Conservation (phyloP, 768 basidiomycete genomes). For the Russula sp. region DNA sequence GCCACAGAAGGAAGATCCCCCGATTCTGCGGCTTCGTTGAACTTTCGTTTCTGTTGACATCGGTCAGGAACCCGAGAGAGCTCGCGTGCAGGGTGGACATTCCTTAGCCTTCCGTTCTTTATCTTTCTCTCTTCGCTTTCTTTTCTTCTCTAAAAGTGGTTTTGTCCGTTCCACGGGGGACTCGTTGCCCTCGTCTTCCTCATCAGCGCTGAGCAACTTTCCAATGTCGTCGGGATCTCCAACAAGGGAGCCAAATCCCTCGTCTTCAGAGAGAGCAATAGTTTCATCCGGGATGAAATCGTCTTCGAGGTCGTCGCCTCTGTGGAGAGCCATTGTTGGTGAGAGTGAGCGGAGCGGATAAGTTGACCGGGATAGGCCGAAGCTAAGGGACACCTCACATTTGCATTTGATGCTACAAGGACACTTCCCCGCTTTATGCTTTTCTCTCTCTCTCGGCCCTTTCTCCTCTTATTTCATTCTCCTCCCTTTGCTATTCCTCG, state of each 20-base stretch:
- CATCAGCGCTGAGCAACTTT: constrained; percentile 42
- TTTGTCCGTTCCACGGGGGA: constrained; percentile 24
- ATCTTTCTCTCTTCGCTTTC: constrained; percentile 68
- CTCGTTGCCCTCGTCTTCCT: constrained; percentile 34
- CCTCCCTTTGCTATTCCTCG: not conserved
- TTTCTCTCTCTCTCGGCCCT: not conserved
- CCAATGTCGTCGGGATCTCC: constrained; percentile 33
- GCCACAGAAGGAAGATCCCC: constrained; percentile 44
- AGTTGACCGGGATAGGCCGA: constrained; percentile 2
- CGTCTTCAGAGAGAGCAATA: constrained; percentile 59
- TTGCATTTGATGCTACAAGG: not conserved
- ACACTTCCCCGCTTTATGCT: not conserved
- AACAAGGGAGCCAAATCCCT: constrained; percentile 30
- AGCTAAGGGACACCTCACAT: not conserved
- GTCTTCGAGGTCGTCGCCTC: constrained; percentile 80
- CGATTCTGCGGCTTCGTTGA: constrained; percentile 41
- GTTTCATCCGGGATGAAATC: constrained; percentile 69
- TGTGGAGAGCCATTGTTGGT: constrained; percentile 32
- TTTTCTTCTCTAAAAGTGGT: constrained; percentile 46
- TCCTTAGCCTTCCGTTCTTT: constrained; percentile 70
- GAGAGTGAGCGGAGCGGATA: not conserved
- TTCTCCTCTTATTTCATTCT: not conserved
- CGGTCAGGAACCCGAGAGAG: constrained; percentile 10
- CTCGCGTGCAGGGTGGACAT: not conserved
- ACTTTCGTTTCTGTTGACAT: constrained; percentile 52